These are phyloP conservation scores for Phanerochaete carnosa DNA, from an alignment of 768 basidiomycete species.

Conservation along the genomic window DNA sequence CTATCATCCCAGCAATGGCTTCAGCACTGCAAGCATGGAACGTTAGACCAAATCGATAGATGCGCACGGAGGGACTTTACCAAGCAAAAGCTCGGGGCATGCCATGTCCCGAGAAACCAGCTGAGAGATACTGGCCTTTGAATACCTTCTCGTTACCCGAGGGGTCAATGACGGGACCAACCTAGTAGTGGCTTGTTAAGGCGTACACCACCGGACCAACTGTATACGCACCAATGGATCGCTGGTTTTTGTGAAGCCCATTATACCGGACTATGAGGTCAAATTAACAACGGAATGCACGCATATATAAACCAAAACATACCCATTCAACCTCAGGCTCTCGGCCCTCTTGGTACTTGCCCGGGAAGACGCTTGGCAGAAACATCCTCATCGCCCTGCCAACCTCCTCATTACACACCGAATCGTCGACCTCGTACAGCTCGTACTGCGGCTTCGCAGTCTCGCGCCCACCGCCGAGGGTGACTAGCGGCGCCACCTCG, in stretches of 20 bases:
- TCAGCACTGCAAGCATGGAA: slow-evolving; percentile 46
- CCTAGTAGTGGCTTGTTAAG: slow-evolving; percentile 36
- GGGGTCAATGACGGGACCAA: slow-evolving; percentile 52
- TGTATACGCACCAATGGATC: slow-evolving; percentile 65
- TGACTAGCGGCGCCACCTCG: slow-evolving; percentile 49
- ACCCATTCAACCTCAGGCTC: slow-evolving; percentile 85
- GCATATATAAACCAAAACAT: slow-evolving; percentile 16
- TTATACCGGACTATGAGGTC: slow-evolving; percentile 67
- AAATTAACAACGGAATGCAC: neutral
- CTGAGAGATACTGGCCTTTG: slow-evolving; percentile 66
- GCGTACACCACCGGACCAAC: neutral
- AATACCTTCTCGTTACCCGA: slow-evolving; percentile 24
- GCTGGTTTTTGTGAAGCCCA: slow-evolving; percentile 61
- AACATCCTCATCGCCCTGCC: slow-evolving; percentile 53
- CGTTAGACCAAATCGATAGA: neutral
- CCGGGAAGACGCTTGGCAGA: slow-evolving; percentile 55
- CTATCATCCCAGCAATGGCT: slow-evolving; percentile 56
- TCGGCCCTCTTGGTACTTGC: slow-evolving; percentile 41
- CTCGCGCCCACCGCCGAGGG: slow-evolving; percentile 70
- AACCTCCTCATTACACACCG: slow-evolving; percentile 42
- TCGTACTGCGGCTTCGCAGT: slow-evolving; percentile 42
- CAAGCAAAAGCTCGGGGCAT: slow-evolving; percentile 77
- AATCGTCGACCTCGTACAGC: slow-evolving; percentile 56
- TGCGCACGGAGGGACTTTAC: slow-evolving; percentile 31
- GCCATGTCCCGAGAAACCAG: slow-evolving; percentile 75